Evolutionary conservation across 805 yeast genomes (phyloP), one percentile per base, ranked within the genome.

Genomic region (Metschnikowia lunata): DNA sequence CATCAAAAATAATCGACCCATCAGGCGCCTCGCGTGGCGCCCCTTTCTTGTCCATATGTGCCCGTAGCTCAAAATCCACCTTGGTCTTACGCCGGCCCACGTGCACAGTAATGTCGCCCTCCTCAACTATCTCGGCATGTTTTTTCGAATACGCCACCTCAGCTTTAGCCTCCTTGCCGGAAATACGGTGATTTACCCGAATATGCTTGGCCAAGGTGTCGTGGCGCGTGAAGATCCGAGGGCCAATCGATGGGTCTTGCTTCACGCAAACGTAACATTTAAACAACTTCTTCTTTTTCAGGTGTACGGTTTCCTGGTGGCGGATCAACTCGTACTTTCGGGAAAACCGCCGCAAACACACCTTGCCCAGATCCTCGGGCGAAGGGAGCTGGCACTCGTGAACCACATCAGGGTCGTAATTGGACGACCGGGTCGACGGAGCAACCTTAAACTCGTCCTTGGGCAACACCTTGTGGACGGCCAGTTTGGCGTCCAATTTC

Each of bases 301-400:
- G 93, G 63, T 91, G 99, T 43, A 91, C 90, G 0, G 98, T 93
- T 58, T 91, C 96, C 64, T 91, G 97, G 64, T 91, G 99, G 56
- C 99, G 79, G 26, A 90, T 85, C 58, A 91, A 73, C 69, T 91
- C 99, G 61, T 91, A 91, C 14, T 97, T 95, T 40, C 76, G 57
- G 18, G 74, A 67, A 49, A 71, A 71, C 27, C 75, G 56, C 37
- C 76, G 66, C 48, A 69, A 57, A 46, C 76, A 71, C 40, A 66
- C 48, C 48, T 63, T 63, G 31, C 61, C 58, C 4, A 73, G 69
- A 37, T 68, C 74, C 41, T 70, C 76, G 6, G 74, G 67, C 1
- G 72, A 66, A 4, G 75, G 70, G 30, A 71, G 58, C 47, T 68
- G 75, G 52, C 76, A 71, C 51, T 71, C 76, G 48, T 71, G 76